Conservation (phyloP, 1,284 basidiomycete genomes). For the Ganoderma multipileum region DNA sequence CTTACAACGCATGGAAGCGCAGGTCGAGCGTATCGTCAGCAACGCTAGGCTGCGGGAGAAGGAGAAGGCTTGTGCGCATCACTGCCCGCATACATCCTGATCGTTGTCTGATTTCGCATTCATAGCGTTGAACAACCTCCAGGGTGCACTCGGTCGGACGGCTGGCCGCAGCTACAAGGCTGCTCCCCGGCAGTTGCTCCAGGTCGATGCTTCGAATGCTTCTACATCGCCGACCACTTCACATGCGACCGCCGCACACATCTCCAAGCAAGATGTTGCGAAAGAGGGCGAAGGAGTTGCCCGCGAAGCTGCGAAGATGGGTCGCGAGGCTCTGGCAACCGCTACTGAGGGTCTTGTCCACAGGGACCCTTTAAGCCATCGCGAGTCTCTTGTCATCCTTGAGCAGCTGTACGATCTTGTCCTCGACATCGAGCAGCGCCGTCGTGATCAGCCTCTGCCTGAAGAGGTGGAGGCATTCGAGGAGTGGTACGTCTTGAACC, state of each 20-base stretch:
- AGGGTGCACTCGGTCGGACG: slow-evolving; percentile 96
- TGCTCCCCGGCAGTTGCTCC: slow-evolving; percentile 94
- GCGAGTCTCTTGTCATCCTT: slow-evolving; percentile 81
- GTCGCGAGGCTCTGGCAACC: slow-evolving; percentile 68
- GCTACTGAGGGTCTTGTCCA: slow-evolving; percentile 61
- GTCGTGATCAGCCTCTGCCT: slow-evolving; percentile 76
- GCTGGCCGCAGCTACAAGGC: slow-evolving; percentile 92
- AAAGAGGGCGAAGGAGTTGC: slow-evolving; percentile 59
- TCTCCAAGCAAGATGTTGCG: slow-evolving; percentile 59
- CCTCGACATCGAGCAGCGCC: slow-evolving; percentile 86
- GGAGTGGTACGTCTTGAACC: slow-evolving; percentile 54
- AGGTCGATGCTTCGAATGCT: slow-evolving; percentile 69
- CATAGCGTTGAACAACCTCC: slow-evolving; percentile 79
- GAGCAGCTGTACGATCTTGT: slow-evolving; percentile 90
- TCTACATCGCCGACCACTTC: slow-evolving; percentile 58
- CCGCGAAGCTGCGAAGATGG: slow-evolving; percentile 74
- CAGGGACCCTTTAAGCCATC: slow-evolving; percentile 78
- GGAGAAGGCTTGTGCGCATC: slow-evolving; percentile 74
- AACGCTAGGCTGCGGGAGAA: slow-evolving; percentile 88
- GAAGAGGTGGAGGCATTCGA: slow-evolving; percentile 61
- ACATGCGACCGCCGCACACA: slow-evolving; percentile 60
- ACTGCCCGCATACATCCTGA: background rate
- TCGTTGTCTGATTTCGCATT: background rate
- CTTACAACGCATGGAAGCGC: slow-evolving; percentile 96
- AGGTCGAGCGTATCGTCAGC: slow-evolving; percentile 96